Percentiles rank a stretch among this genome's conserved stretches.
phyloP scores from a whole-genome alignment of 345 rosid species.

The Pseudoturritis turrita region DNA sequence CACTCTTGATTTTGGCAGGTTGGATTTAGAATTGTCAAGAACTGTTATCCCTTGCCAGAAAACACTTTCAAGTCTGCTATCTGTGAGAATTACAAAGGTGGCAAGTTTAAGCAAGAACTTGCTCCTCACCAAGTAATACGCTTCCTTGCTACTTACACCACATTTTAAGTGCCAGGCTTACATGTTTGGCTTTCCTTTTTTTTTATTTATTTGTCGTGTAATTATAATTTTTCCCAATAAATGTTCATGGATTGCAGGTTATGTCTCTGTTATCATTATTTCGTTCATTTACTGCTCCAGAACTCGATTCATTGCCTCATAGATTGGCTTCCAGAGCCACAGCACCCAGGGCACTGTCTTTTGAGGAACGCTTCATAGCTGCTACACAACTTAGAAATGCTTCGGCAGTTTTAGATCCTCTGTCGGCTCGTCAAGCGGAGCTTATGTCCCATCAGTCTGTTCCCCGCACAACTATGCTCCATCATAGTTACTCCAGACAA shows the following conservation, averaged over 20 bases:
- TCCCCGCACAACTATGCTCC: slow-evolving; percentile 8
- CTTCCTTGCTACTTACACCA: slow-evolving; percentile 11
- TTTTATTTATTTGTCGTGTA: not conserved
- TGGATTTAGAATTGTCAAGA: slow-evolving; percentile 40
- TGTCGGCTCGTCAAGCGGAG: slow-evolving; percentile 18
- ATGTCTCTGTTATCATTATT: slow-evolving; percentile 36
- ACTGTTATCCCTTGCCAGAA: slow-evolving; percentile 50
- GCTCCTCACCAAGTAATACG: slow-evolving; percentile 38
- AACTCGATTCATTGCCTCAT: slow-evolving; percentile 22
- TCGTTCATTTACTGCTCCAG: slow-evolving; percentile 34
- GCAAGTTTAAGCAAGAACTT: slow-evolving; percentile 45
- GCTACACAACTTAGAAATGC: slow-evolving; percentile 27
- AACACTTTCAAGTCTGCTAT: slow-evolving; percentile 39
- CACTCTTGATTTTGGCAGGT: slow-evolving; percentile 36
- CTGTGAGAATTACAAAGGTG: slow-evolving; percentile 38
- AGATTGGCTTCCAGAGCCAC: slow-evolving; percentile 19
- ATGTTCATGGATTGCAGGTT: slow-evolving; percentile 36
- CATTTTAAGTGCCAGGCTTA: not conserved
- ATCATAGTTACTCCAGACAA: slow-evolving; percentile 29
- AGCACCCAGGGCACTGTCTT: slow-evolving; percentile 18
- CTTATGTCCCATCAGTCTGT: slow-evolving; percentile 4
- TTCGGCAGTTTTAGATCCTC: slow-evolving; percentile 31
- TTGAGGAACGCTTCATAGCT: slow-evolving; percentile 32
- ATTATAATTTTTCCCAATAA: not conserved
- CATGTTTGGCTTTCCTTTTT: not conserved